Evolutionary conservation across 495 filamentous ascomycete species (phyloP), one percentile per base, ranked within the genome.

Genomic region (Baudoinia panamericana): DNA sequence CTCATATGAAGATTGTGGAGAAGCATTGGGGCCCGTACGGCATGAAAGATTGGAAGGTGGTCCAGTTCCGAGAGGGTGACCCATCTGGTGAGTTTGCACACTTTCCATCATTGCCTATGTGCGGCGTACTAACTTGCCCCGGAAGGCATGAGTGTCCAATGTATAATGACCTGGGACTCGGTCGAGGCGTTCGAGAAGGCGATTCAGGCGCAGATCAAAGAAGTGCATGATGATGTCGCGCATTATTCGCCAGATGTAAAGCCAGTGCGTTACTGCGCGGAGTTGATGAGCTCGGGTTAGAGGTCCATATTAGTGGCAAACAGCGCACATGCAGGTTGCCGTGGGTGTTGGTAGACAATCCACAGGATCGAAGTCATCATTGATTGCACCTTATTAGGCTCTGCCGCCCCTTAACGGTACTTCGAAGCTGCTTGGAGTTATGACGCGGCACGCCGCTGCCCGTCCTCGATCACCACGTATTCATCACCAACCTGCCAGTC

Each of bases 401-500:
- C n/a, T n/a, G n/a, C n/a, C n/a, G n/a, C n/a, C n/a, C n/a, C n/a
- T n/a, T n/a, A n/a, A n/a, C n/a, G n/a, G n/a, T n/a, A n/a, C n/a
- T n/a, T n/a, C n/a, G n/a, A n/a, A n/a, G n/a, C n/a, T n/a, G n/a
- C n/a, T n/a, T n/a, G n/a, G n/a, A n/a, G n/a, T n/a, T n/a, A n/a
- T n/a, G n/a, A n/a, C n/a, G n/a, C n/a, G n/a, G n/a, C n/a, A n/a
- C n/a, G n/a, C 35, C 48, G 56, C 51, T 59, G 41, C 2, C 59
- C 56, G 20, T 61, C 47, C 20, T 62, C 56, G 28, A 64, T 56
- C n/a, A 63, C 40, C 53, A 64, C 50, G 35, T 61, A 64, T 41
- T 64, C 61, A 41, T 64, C 61, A 4, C 61, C 58, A 32, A 63
- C n/a, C n/a, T n/a, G n/a, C n/a, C n/a, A n/a, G n/a, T n/a, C n/a